Percentiles rank a stretch among this genome's conserved stretches.
phyloP scores from a whole-genome alignment of 306 rosid genomes.

The Malus sieversii region DNA sequence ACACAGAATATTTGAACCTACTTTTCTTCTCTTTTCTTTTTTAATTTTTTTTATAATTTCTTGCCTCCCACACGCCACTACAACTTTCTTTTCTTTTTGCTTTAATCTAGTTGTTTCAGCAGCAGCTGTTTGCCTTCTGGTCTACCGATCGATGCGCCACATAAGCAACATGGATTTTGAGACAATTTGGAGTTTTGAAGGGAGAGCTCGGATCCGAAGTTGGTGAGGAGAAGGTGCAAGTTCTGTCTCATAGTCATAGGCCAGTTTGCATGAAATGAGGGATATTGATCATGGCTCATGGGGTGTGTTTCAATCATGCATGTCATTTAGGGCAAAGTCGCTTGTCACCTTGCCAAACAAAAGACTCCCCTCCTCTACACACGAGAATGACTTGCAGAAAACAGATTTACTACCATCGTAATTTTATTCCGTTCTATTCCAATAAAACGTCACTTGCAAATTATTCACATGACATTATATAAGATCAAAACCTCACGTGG shows the following conservation, averaged over 20 bases:
- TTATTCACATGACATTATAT: too few species aligned
- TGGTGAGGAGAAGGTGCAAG: background rate
- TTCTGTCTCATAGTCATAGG: background rate
- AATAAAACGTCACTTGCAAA: background rate
- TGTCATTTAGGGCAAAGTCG: conserved; percentile 35
- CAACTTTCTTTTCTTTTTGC: conserved; percentile 8
- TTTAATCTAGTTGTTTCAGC: background rate
- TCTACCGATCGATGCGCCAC: background rate
- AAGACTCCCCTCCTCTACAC: background rate
- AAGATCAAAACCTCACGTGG: background rate
- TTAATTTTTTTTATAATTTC: conserved; percentile 6
- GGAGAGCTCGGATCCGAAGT: background rate
- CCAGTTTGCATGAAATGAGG: background rate
- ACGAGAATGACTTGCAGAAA: too few species aligned
- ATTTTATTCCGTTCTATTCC: background rate
- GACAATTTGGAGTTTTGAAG: background rate
- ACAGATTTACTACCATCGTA: too few species aligned
- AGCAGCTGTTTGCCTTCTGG: background rate
- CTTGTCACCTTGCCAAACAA: background rate
- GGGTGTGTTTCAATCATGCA: conserved; percentile 34
- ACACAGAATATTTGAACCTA: conserved; percentile 25
- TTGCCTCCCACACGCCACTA: conserved; percentile 14
- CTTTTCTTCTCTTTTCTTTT: background rate
- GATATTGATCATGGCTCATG: conserved; percentile 33
- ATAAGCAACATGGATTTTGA: background rate